Evolutionary conservation across 1,284 basidiomycete species (phyloP).

Genomic region (Ganoderma lucidum): DNA sequence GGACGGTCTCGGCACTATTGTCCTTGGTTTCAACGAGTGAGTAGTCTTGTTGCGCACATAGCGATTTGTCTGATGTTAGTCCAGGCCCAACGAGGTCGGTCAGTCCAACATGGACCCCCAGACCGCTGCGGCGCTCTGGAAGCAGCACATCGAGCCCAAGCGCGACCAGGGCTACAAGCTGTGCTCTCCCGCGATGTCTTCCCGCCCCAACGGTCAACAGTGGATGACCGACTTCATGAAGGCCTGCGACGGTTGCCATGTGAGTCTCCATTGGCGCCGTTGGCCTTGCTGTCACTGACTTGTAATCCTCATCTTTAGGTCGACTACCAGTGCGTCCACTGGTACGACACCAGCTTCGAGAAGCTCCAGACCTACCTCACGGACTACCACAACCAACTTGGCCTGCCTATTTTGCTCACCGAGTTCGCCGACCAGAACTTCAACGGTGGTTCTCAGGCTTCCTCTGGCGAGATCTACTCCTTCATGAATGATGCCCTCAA

Average conservation of each 20-base stretch:
- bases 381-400: constrained; percentile 52
- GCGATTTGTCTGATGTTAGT: constrained; percentile 13
- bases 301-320: constrained; percentile 48
- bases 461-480: constrained; percentile 52
- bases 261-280: constrained; percentile 45
- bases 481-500: constrained; percentile 65
- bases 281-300: constrained; percentile 31
- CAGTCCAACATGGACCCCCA: constrained; percentile 70
- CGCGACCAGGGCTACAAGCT: constrained; percentile 62
- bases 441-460: constrained; percentile 63
- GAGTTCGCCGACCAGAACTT: constrained; percentile 81
- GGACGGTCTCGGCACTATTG: constrained; percentile 57
- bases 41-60: constrained; percentile 35
- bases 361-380: constrained; percentile 61
- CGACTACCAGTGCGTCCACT: constrained; percentile 60
- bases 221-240: constrained; percentile 72
- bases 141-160: constrained; percentile 68
- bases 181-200: constrained; percentile 74
- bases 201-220: constrained; percentile 60
- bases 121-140: constrained; percentile 64
- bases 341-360: constrained; percentile 62
- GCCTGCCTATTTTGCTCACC: constrained; percentile 63
- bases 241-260: constrained; percentile 59
- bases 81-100: constrained; percentile 63
- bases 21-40: constrained; percentile 78